Evolutionary conservation across 495 filamentous ascomycete species (phyloP).

Genomic region (Pyronema domesticum): DNA sequence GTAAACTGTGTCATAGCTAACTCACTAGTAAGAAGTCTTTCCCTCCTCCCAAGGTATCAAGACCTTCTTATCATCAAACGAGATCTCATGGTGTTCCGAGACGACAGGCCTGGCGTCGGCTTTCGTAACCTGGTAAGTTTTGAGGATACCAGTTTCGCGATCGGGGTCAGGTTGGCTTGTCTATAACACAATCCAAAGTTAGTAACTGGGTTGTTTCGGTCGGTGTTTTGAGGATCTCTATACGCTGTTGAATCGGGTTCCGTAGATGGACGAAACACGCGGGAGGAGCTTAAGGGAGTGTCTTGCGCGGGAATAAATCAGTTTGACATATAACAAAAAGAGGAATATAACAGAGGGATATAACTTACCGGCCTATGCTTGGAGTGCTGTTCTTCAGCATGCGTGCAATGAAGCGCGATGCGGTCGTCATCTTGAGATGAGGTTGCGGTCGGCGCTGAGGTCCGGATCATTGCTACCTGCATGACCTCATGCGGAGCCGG

Average conservation of each 20-base stretch:
- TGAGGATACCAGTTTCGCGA: conserved; percentile 3
- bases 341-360: not conserved
- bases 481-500: conserved; percentile 3
- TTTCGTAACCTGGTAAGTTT: conserved; percentile 24
- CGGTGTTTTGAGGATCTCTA: not conserved
- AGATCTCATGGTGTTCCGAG: conserved; percentile 22
- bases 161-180: not conserved
- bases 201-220: not conserved
- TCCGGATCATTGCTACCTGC: too few species aligned
- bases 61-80: conserved; percentile 24
- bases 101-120: conserved; percentile 21
- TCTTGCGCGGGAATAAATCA: not conserved
- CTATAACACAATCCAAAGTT: not conserved
- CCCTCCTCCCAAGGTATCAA: conserved; percentile 24
- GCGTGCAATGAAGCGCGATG: not conserved
- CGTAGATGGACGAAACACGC: not conserved
- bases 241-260: not conserved
- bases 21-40: conserved; percentile 24
- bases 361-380: not conserved
- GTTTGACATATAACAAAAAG: not conserved
- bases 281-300: not conserved
- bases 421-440: not conserved
- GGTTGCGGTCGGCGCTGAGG: not conserved
- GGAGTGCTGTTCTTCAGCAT: not conserved
- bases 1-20: not conserved